Conservation (phyloP, 139 green algal species). For the Trebouxia sp. region DNA sequence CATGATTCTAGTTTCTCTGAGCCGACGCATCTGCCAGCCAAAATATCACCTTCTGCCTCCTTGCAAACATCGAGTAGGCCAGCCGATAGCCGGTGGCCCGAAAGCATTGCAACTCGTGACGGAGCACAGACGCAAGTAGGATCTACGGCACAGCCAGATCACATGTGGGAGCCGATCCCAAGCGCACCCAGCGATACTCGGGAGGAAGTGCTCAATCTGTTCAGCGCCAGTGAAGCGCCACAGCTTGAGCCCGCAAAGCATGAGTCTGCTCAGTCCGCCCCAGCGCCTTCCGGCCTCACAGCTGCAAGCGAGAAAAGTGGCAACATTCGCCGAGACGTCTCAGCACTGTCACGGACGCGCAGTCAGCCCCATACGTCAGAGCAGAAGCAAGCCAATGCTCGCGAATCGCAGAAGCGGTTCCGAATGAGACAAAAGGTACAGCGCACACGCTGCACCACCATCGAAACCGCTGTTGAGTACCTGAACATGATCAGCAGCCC, state of each 20-base stretch:
- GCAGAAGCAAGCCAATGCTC: constrained; percentile 19
- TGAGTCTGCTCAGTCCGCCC: background rate
- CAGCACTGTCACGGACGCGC: background rate
- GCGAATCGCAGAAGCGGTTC: constrained; percentile 3
- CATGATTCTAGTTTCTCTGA: background rate
- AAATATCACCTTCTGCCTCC: no score
- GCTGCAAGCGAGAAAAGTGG: background rate
- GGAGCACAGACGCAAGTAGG: no score
- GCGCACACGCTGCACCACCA: background rate
- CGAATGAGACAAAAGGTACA: background rate
- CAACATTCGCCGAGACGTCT: background rate
- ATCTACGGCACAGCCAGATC: background rate
- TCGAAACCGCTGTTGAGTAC: no score
- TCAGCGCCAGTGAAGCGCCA: background rate
- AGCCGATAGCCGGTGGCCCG: no score
- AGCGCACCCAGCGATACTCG: background rate
- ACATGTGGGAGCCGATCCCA: background rate
- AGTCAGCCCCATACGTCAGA: background rate
- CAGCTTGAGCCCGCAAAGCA: background rate
- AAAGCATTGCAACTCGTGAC: background rate
- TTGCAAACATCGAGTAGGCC: no score
- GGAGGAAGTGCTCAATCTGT: background rate
- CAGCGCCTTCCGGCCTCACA: background rate
- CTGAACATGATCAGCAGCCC: no score
- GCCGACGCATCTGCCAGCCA: background rate